These are phyloP conservation scores for Xylariaceae sp. DNA, from an alignment of 2,329 filamentous ascomycete genomes.

Conservation along the genomic window DNA sequence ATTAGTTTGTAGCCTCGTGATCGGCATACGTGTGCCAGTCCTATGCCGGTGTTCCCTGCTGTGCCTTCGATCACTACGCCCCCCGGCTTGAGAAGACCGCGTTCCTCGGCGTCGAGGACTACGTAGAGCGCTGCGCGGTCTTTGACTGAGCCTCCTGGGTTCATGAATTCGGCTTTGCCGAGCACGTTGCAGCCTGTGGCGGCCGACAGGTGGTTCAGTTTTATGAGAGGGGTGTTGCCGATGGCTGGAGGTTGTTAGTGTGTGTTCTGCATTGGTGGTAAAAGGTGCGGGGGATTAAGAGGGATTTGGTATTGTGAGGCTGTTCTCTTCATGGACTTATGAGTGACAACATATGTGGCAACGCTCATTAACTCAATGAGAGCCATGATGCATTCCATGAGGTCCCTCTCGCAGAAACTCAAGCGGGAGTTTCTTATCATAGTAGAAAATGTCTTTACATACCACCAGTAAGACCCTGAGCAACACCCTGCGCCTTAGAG, in stretches of 20 bases:
- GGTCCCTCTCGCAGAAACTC: too few relatives aligned
- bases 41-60: slow-evolving; percentile 96
- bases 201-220: slow-evolving; percentile 80
- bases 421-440: too few relatives aligned
- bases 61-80: slow-evolving; percentile 97
- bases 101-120: slow-evolving; percentile 88
- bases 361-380: too few relatives aligned
- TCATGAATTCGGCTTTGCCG: slow-evolving; percentile 98
- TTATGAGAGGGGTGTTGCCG: slow-evolving; percentile 93
- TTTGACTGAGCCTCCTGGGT: slow-evolving; percentile 94
- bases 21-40: slow-evolving; percentile 92
- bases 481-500: slow-evolving; percentile 74
- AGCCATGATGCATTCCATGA: too few relatives aligned
- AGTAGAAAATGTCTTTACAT: too few relatives aligned
- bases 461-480: slow-evolving; percentile 80
- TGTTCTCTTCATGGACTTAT: too few relatives aligned
- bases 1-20: slow-evolving; percentile 89
- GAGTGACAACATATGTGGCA: too few relatives aligned
- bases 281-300: not conserved
- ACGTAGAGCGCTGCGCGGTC: slow-evolving; percentile 94
- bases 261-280: not conserved
- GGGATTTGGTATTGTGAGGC: not conserved
- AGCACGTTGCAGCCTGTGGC: slow-evolving; percentile 91
- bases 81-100: slow-evolving; percentile 74
- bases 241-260: slow-evolving; percentile 60